Evolutionary conservation across 2,329 filamentous ascomycete species (phyloP).

Genomic region (Kalaharituber pfeilii): DNA sequence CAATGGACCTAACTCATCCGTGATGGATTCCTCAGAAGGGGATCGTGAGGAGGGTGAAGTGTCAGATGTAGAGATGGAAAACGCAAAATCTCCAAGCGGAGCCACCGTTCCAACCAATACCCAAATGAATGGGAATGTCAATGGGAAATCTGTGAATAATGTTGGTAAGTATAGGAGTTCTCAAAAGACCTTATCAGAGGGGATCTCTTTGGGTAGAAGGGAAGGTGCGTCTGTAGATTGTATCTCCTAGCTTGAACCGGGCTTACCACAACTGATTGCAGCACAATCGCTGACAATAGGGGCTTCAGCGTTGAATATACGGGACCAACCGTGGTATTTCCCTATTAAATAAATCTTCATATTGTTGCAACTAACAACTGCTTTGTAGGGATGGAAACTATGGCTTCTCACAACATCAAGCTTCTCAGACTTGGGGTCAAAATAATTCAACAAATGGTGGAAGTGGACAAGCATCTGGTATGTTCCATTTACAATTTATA

Average conservation of each 20-base stretch:
- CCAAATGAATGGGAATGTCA: background rate
- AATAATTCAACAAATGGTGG: too few relatives aligned
- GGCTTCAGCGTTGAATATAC: background rate
- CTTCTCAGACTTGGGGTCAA: too few relatives aligned
- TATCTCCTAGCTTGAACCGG: background rate
- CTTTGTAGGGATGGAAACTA: background rate
- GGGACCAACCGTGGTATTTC: background rate
- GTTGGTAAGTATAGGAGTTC: background rate
- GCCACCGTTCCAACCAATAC: background rate
- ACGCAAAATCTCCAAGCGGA: background rate
- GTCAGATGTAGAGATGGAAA: slow-evolving; percentile 47
- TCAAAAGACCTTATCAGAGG: background rate
- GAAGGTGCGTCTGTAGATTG: background rate
- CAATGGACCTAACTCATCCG: slow-evolving; percentile 21
- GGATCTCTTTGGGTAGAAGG: background rate
- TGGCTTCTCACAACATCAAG: too few relatives aligned
- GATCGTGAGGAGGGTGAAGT: slow-evolving; percentile 59
- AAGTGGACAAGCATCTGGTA: too few relatives aligned
- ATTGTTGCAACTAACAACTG: background rate
- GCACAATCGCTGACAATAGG: background rate
- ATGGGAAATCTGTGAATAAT: background rate
- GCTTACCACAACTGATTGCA: slow-evolving; percentile 8
- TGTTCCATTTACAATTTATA: too few relatives aligned
- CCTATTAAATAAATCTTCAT: background rate
- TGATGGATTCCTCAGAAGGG: slow-evolving; percentile 23